Percentiles rank a stretch among this genome's conserved stretches.
phyloP scores from a whole-genome alignment of 345 rosid species.

The Arabidopsis thaliana region DNA sequence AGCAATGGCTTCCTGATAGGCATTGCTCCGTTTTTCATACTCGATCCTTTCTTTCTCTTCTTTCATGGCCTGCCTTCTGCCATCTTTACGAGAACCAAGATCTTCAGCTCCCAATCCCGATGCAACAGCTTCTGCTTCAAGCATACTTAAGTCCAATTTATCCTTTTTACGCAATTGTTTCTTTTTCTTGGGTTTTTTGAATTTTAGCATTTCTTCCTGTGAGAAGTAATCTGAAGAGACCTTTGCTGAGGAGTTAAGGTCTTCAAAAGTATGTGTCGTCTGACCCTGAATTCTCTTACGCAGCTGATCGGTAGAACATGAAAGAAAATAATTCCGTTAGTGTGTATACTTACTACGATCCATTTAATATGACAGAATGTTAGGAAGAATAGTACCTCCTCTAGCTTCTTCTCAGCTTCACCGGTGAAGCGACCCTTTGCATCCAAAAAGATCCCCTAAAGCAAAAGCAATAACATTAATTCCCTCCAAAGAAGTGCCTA shows the following conservation, averaged over 20 bases:
- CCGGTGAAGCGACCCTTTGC: constrained; percentile 78
- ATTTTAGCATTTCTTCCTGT: constrained; percentile 83
- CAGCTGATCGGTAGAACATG: constrained; percentile 57
- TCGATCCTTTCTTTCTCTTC: constrained; percentile 81
- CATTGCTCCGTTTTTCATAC: constrained; percentile 76
- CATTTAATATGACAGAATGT: constrained; percentile 20
- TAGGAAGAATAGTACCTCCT: constrained; percentile 62
- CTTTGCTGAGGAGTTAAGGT: constrained; percentile 69
- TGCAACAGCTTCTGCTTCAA: constrained; percentile 91
- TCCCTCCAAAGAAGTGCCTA: constrained; percentile 12
- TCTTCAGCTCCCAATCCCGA: constrained; percentile 84
- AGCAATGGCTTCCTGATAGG: constrained; percentile 73
- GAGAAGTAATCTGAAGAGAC: constrained; percentile 80
- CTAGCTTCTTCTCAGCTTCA: constrained; percentile 95
- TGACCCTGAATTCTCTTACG: constrained; percentile 82
- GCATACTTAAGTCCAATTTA: constrained; percentile 82
- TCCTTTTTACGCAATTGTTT: constrained; percentile 85
- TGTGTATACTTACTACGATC: constrained; percentile 19
- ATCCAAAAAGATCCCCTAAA: constrained; percentile 84
- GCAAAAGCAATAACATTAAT: constrained; percentile 29
- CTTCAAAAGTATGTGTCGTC: constrained; percentile 58
- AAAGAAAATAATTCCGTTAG: constrained; percentile 16
- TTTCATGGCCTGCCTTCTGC: constrained; percentile 76
- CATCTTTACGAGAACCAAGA: constrained; percentile 92
- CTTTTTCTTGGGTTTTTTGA: constrained; percentile 93